Conservation (phyloP, 176 grass and related monocot genomes). For the Eleusine coracana region DNA sequence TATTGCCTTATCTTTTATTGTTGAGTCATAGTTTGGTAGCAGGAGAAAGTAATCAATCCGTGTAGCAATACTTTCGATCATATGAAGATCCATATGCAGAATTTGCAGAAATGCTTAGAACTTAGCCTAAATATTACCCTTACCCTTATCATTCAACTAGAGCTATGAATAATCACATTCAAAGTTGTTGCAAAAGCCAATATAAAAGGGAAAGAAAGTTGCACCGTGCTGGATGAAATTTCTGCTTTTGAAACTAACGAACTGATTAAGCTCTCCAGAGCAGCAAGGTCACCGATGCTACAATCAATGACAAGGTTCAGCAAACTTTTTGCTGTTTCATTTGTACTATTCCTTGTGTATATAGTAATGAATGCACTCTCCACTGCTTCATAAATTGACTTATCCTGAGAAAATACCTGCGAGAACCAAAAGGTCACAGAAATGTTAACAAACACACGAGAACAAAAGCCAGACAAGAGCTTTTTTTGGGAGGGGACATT, state of each 20-base stretch:
- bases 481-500: slow-evolving; percentile 13
- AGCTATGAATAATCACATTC: neutral
- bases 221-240: slow-evolving; percentile 80
- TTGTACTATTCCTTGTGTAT: slow-evolving; percentile 75
- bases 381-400: slow-evolving; percentile 96
- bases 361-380: slow-evolving; percentile 89
- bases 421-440: slow-evolving; percentile 31
- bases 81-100: neutral
- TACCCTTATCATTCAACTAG: neutral
- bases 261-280: slow-evolving; percentile 82
- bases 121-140: slow-evolving; percentile 8
- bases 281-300: slow-evolving; percentile 86
- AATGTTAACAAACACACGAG: slow-evolving; percentile 10
- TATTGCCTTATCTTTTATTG: slow-evolving; percentile 16
- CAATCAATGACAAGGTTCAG: slow-evolving; percentile 66
- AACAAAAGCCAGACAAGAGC: slow-evolving; percentile 24
- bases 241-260: slow-evolving; percentile 82
- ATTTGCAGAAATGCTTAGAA: neutral
- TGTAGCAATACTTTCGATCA: neutral
- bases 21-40: slow-evolving; percentile 10
- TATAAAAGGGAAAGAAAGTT: slow-evolving; percentile 30
- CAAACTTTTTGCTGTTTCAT: slow-evolving; percentile 88
- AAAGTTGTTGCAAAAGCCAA: slow-evolving; percentile 28
- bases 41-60: neutral
- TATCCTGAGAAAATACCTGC: slow-evolving; percentile 97